Base-by-base conservation (phyloP, 495 filamentous ascomycete species). In the Staphylotrichum longicolle region DNA sequence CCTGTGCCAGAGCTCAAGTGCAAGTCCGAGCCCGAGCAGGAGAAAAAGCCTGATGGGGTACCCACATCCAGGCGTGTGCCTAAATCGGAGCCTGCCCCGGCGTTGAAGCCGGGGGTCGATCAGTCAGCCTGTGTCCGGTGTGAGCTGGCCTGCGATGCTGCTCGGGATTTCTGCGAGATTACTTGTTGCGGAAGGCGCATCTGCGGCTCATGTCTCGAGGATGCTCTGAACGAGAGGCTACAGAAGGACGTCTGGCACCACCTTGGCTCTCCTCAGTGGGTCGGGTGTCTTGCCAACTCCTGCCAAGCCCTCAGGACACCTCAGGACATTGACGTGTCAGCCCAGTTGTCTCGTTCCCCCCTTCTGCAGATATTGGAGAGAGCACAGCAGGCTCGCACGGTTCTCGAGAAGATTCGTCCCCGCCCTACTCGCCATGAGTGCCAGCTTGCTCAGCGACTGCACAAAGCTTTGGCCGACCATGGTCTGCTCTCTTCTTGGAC, bases 401-500 rank as follows among this genome's bases (percentile, higher is more conserved):
- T 34, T 15, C 30, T 61, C 7, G 30, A 54, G 2, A 41, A 9
- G 4, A 40, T 61, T 33, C 50, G 33, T 3, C 58, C 58, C 32
- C 58, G 58, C 3, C 40, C 50, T 1, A 32, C 32, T 3, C 58
- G 15, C n/a, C n/a, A 40, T 3, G 58, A 61, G n/a, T 54, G 30
- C 10, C 33, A 54, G n/a, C 41, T 61, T 4, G 58, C 58, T 5
- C 39, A 54, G 42, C 40, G 48, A 5, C 32, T 61, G 6, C 50
- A 61, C 42, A 61, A 33, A 15, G n/a, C 49, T 11, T 7, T 61
- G 20, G 20, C 12, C 6, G 42, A 54, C 2, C 58, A 47, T 42
- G 7, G 8, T 0, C 33, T 60, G 3, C 45, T 54, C 27, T 20
- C 20, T 6, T 2, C 5, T 2, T 33, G 33, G 41, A 37, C 3